phyloP scores from a whole-genome alignment of 768 basidiomycete species.

The Suillus fuscotomentosus region DNA sequence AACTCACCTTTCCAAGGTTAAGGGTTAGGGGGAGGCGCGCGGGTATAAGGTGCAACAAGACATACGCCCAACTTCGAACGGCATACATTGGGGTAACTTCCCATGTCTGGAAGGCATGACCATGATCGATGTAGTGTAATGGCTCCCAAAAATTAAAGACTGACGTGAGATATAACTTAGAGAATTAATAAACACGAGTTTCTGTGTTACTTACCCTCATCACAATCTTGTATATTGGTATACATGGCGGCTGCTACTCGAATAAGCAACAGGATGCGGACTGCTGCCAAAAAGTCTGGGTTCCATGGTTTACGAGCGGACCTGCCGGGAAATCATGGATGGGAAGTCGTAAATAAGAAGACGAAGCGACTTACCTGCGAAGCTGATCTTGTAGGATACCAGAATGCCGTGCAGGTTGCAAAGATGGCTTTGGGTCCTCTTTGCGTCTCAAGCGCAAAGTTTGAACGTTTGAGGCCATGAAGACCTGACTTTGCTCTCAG shows the following conservation, averaged over 20 bases:
- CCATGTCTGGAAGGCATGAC: constrained; percentile 97
- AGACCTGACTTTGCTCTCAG: background rate
- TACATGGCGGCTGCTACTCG: constrained; percentile 91
- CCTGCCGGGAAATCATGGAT: constrained; percentile 21
- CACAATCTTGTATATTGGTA: constrained; percentile 91
- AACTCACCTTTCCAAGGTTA: constrained; percentile 69
- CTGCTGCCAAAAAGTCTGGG: constrained; percentile 80
- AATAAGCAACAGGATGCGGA: constrained; percentile 79
- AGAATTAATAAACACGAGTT: background rate
- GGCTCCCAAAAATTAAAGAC: constrained; percentile 99
- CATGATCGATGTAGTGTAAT: constrained; percentile 84
- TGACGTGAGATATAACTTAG: constrained; percentile 29
- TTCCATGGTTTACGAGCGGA: constrained; percentile 78
- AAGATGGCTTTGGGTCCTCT: constrained; percentile 19
- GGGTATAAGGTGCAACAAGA: constrained; percentile 75
- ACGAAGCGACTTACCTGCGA: constrained; percentile 49
- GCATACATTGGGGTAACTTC: constrained; percentile 89
- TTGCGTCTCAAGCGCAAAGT: constrained; percentile 52
- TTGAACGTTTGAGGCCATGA: constrained; percentile 50
- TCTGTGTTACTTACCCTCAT: constrained; percentile 68
- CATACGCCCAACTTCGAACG: constrained; percentile 95
- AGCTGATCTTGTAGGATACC: constrained; percentile 82
- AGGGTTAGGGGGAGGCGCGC: constrained; percentile 57
- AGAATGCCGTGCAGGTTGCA: constrained; percentile 45
- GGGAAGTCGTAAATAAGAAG: constrained; percentile 9